phyloP scores from a whole-genome alignment of 108 stramenopile species.

The Schizochytrium sp. region DNA sequence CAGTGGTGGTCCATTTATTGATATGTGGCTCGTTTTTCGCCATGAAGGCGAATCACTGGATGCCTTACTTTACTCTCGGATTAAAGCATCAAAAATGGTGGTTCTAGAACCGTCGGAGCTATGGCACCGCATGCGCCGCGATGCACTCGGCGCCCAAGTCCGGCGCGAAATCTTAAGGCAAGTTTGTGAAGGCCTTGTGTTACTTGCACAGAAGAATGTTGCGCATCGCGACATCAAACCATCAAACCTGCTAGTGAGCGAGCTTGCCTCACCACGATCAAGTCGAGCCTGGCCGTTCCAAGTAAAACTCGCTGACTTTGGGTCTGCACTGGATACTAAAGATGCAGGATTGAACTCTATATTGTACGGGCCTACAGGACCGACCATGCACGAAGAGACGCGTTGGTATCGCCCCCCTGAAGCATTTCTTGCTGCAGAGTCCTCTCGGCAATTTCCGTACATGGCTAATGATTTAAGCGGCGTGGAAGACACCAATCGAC shows the following conservation, averaged over 20 bases:
- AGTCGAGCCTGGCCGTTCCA: background rate
- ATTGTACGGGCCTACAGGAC: constrained; percentile 11
- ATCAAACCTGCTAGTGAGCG: constrained; percentile 14
- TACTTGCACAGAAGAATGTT: background rate
- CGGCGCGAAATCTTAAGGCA: constrained; percentile 40
- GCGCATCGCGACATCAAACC: constrained; percentile 58
- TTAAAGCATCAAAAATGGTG: background rate
- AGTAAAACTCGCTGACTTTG: constrained; percentile 43
- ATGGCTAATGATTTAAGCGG: constrained; percentile 28
- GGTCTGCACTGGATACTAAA: constrained; percentile 39
- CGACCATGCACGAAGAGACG: constrained; percentile 38
- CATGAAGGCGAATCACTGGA: constrained; percentile 55
- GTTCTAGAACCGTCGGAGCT: constrained; percentile 39
- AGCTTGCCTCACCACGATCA: background rate
- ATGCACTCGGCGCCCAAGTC: constrained; percentile 4
- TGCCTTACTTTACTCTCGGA: constrained; percentile 7
- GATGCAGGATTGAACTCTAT: constrained; percentile 10
- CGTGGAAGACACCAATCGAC: background rate
- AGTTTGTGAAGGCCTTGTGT: constrained; percentile 47
- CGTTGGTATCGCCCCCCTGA: constrained; percentile 15
- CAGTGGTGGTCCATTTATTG: background rate
- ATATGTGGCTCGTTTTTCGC: constrained; percentile 45
- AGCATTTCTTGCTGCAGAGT: constrained; percentile 20
- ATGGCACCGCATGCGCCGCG: constrained; percentile 59
- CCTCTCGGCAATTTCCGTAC: constrained; percentile 39